Conservation (phyloP, 352 stramenopile genomes). For the Globisporangium paddicum region DNA sequence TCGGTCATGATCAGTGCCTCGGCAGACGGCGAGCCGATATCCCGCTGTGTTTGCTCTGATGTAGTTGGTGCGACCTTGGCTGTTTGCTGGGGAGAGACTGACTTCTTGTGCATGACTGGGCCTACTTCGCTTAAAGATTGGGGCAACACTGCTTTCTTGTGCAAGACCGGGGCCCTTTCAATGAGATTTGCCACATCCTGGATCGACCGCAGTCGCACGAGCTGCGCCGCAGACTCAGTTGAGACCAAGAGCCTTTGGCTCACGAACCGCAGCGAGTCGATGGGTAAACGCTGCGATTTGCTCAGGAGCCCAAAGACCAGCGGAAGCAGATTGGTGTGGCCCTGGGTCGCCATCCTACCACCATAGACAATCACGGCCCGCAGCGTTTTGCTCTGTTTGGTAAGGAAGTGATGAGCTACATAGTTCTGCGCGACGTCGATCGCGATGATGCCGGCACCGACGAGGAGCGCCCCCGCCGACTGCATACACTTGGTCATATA, state of each 20-base stretch:
- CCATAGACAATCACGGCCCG: neutral
- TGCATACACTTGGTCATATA: constrained; percentile 2
- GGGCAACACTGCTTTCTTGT: too few species aligned
- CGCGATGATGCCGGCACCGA: neutral
- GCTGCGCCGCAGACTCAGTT: too few species aligned
- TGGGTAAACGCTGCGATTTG: neutral
- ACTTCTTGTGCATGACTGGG: neutral
- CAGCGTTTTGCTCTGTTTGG: neutral
- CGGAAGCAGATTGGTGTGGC: neutral
- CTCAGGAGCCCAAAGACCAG: neutral
- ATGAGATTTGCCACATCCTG: too few species aligned
- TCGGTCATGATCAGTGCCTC: neutral
- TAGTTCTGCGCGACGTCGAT: neutral
- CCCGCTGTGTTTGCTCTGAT: too few species aligned
- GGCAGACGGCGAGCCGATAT: too few species aligned
- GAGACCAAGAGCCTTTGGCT: too few species aligned
- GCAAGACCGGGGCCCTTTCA: too few species aligned
- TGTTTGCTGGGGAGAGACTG: neutral
- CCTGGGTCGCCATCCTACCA: too few species aligned
- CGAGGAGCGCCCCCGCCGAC: neutral
- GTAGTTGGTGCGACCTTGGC: neutral
- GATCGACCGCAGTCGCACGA: too few species aligned
- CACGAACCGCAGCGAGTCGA: neutral
- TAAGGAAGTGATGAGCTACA: neutral
- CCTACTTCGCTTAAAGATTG: too few species aligned